Conservation (phyloP, 148 eudicot species). For the Dianthus caryophyllus region DNA sequence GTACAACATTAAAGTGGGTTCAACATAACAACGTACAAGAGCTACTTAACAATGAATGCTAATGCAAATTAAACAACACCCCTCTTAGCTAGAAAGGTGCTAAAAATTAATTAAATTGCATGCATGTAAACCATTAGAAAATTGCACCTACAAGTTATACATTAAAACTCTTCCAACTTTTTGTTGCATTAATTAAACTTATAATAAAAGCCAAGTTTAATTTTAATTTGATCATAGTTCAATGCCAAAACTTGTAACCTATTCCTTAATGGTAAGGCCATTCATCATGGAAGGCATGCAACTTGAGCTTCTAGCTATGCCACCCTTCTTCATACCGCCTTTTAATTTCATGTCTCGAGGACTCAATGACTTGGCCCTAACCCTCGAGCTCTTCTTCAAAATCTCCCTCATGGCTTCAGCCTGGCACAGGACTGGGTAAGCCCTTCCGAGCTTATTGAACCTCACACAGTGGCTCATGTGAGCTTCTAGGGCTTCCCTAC, state of each 20-base stretch:
- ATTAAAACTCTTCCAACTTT: no score
- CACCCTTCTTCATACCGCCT: constrained; percentile 41
- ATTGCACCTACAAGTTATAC: not conserved
- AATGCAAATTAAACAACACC: not conserved
- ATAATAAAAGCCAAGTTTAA: not conserved
- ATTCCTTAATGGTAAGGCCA: constrained; percentile 21
- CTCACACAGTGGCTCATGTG: constrained; percentile 73
- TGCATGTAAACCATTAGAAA: constrained; percentile 2
- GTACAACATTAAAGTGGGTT: not conserved
- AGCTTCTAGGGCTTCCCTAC: constrained; percentile 43
- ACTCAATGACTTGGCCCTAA: constrained; percentile 52
- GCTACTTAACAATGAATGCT: not conserved
- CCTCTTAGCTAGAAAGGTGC: not conserved
- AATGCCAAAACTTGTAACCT: not conserved
- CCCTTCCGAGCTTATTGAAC: constrained; percentile 70
- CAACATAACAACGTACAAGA: not conserved
- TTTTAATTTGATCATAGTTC: not conserved
- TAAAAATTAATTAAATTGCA: constrained; percentile 5
- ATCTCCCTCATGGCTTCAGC: constrained; percentile 79
- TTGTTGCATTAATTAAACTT: no score
- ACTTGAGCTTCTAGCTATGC: constrained; percentile 72
- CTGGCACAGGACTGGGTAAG: constrained; percentile 68
- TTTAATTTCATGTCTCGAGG: constrained; percentile 46
- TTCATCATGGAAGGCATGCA: constrained; percentile 64
- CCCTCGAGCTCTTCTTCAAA: constrained; percentile 46